Evolutionary conservation across 2,329 filamentous ascomycete species (phyloP).

Genomic region (Alternaria conjuncta): DNA sequence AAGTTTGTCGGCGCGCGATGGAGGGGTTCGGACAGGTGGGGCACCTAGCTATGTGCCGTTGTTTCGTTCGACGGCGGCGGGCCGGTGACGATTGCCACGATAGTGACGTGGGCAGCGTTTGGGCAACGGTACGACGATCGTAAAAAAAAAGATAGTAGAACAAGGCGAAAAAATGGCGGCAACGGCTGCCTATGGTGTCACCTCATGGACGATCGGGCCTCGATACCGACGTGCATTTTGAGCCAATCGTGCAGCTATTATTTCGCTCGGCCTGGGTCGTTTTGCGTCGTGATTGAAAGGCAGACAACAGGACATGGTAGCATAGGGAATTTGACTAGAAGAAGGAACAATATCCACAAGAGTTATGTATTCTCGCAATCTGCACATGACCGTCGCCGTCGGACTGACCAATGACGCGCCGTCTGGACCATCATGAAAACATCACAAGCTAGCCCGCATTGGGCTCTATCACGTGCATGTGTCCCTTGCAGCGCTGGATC

Average conservation of each 20-base stretch:
- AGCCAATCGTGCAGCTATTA: constrained; percentile 18
- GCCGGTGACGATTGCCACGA: constrained; percentile 16
- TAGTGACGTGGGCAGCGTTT: constrained; percentile 21
- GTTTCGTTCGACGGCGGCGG: constrained; percentile 18
- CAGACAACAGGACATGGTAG: background rate
- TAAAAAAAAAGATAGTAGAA: background rate
- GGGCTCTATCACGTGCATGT: background rate
- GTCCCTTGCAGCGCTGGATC: background rate
- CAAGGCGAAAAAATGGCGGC: background rate
- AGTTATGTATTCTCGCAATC: background rate
- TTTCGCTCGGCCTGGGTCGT: constrained; percentile 5
- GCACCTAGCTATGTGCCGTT: constrained; percentile 10
- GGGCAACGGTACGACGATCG: constrained; percentile 1
- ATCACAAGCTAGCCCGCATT: background rate
- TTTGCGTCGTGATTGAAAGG: constrained; percentile 8
- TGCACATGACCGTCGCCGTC: background rate
- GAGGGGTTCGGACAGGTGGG: constrained; percentile 20
- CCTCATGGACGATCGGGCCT: constrained; percentile 8
- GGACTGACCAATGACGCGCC: background rate
- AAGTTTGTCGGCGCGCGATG: constrained; percentile 16
- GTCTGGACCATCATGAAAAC: background rate
- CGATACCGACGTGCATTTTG: constrained; percentile 12
- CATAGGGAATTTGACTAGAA: background rate
- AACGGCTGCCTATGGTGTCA: constrained; percentile 7
- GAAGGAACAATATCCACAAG: background rate